Conservation (phyloP, 2,329 filamentous ascomycete genomes). For the Monosporascus sp. region DNA sequence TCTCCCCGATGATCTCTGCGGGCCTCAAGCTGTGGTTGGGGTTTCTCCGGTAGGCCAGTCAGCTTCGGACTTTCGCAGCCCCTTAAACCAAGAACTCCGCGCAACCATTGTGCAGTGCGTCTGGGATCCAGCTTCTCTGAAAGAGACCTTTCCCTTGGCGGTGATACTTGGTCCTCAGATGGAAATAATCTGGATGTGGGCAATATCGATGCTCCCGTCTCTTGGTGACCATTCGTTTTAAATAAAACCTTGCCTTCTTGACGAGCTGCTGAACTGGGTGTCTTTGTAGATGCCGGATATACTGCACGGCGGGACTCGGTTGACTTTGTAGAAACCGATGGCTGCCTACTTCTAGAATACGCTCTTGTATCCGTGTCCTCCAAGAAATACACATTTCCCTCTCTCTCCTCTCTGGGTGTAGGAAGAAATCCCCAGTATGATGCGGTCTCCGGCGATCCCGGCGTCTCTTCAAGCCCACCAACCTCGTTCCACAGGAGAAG, state of each 20-base stretch:
- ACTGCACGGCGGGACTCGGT: not conserved
- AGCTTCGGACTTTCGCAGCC: constrained; percentile 10
- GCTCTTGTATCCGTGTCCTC: not conserved
- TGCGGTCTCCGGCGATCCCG: constrained; percentile 8
- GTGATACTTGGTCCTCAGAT: not conserved
- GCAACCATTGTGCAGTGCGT: constrained; percentile 21
- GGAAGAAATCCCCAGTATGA: constrained; percentile 23
- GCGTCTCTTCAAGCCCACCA: not conserved
- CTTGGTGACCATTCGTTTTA: constrained; percentile 6
- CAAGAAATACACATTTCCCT: not conserved
- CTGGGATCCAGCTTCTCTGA: constrained; percentile 12
- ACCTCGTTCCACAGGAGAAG: not conserved
- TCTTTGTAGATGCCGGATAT: too few relatives aligned
- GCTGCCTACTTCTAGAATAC: not conserved
- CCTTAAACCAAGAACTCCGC: constrained; percentile 18
- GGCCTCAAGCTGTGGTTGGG: constrained; percentile 13
- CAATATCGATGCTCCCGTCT: constrained; percentile 5
- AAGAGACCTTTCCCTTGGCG: constrained; percentile 3
- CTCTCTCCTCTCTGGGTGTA: constrained; percentile 6
- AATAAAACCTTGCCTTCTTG: constrained; percentile 5
- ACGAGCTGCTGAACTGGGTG: constrained; percentile 1
- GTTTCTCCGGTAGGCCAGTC: constrained; percentile 21
- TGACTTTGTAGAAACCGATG: not conserved
- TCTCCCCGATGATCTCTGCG: constrained; percentile 11
- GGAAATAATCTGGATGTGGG: constrained; percentile 3